Conservation (phyloP, 2,329 filamentous ascomycete genomes). For the Cryphonectria japonica region DNA sequence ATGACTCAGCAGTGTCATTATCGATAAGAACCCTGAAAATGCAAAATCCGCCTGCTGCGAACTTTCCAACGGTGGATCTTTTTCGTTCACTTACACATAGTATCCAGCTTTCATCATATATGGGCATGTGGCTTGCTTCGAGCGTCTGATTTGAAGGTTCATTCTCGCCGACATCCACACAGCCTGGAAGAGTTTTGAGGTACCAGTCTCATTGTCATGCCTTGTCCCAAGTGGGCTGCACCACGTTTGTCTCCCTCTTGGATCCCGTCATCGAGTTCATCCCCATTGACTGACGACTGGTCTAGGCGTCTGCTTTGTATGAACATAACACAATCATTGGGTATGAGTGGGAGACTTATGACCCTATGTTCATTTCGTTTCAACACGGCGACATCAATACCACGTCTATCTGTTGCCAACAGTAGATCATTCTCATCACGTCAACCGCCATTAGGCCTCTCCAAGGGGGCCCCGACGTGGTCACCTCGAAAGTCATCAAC, state of each 20-base stretch:
- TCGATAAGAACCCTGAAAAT: conserved; percentile 25
- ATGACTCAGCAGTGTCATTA: not conserved
- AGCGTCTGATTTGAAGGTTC: not conserved
- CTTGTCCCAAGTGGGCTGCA: not conserved
- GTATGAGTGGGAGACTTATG: not conserved
- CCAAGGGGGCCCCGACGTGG: not conserved
- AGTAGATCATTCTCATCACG: not conserved
- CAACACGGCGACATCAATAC: not conserved
- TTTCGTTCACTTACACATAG: conserved; percentile 1
- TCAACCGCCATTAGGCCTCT: not conserved
- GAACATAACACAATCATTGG: not conserved
- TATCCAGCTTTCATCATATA: not conserved
- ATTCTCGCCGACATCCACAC: not conserved
- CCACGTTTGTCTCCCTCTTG: not conserved
- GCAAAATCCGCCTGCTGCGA: not conserved
- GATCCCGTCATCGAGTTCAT: not conserved
- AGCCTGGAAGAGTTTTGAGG: not conserved
- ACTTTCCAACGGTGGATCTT: conserved; percentile 6
- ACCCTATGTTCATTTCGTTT: not conserved
- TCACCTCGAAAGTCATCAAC: not conserved
- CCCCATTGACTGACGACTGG: not conserved
- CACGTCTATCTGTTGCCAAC: not conserved
- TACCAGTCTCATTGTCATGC: not conserved
- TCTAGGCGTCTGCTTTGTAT: not conserved
- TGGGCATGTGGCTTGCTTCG: too few relatives aligned